Percentiles rank a stretch among this genome's conserved stretches.
These are phyloP conservation scores for Linaria vulgaris DNA, from an alignment of 257 asterid genomes.

Conservation along the genomic window DNA sequence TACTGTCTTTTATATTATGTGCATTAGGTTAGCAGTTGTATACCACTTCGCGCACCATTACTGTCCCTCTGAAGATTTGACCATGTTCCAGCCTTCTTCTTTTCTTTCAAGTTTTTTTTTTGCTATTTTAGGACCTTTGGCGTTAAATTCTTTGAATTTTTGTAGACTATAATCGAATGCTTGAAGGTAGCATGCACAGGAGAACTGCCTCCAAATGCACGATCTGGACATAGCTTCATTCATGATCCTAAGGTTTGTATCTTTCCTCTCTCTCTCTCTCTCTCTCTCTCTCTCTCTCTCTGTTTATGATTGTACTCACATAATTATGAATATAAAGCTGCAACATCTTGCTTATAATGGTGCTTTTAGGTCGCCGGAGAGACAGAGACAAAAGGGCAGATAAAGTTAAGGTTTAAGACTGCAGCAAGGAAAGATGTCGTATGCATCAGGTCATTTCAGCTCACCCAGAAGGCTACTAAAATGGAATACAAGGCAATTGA, in stretches of 20 bases:
- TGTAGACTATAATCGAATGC: constrained; percentile 94
- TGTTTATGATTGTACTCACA: neutral
- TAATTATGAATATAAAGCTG: constrained; percentile 1
- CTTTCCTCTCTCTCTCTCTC: constrained; percentile 9
- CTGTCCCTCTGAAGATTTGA: too few relatives aligned
- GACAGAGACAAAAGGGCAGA: constrained; percentile 98
- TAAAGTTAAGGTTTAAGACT: constrained; percentile 94
- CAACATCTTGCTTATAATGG: constrained; percentile 17
- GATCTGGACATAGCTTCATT: constrained; percentile 94
- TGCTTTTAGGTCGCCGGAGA: constrained; percentile 89
- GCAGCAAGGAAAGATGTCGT: constrained; percentile 98
- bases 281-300: constrained; percentile 10
- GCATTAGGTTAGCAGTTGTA: neutral
- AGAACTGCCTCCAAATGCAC: constrained; percentile 94
- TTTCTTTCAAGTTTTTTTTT: neutral
- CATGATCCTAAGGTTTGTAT: constrained; percentile 89
- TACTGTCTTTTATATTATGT: neutral
- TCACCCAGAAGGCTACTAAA: constrained; percentile 93
- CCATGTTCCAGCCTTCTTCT: too few relatives aligned
- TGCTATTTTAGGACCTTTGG: constrained; percentile 6
- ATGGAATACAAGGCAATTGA: constrained; percentile 99
- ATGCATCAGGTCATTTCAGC: constrained; percentile 97
- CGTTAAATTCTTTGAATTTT: constrained; percentile 7
- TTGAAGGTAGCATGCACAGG: constrained; percentile 97
- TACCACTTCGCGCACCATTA: too few relatives aligned